These are phyloP conservation scores for Aspergillus awamori DNA, from an alignment of 2,329 filamentous ascomycete species.

Conservation along the genomic window DNA sequence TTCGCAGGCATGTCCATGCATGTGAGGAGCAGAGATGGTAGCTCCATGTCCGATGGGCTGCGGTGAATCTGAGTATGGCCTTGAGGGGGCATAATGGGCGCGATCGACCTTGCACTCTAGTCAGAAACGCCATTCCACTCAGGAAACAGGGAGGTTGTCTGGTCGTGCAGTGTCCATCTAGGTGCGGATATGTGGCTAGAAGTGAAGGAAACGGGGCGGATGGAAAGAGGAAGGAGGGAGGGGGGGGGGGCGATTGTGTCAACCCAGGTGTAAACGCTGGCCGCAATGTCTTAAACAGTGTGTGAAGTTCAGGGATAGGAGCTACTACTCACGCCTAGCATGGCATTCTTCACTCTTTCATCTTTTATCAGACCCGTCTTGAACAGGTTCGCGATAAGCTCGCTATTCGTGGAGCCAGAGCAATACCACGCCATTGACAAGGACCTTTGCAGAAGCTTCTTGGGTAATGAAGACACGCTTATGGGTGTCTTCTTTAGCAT, in stretches of 20 bases:
- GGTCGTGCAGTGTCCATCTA: neutral
- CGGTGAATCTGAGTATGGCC: constrained; percentile 73
- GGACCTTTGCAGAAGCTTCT: constrained; percentile 14
- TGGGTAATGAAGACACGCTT: neutral
- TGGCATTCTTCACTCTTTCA: constrained; percentile 73
- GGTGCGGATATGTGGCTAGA: neutral
- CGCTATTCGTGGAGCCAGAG: constrained; percentile 72
- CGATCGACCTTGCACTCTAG: constrained; percentile 71
- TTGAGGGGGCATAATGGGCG: constrained; percentile 73
- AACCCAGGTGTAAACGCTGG: too few species aligned
- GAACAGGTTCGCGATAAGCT: constrained; percentile 77
- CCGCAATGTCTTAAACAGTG: neutral
- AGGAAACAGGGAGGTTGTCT: neutral
- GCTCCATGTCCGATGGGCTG: constrained; percentile 68
- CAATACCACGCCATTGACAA: constrained; percentile 84
- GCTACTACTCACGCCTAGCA: constrained; percentile 63
- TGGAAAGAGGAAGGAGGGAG: neutral
- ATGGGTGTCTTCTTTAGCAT: constrained; percentile 15
- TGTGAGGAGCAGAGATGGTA: constrained; percentile 73
- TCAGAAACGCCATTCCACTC: constrained; percentile 11
- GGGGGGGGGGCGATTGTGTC: neutral
- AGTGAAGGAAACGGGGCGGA: neutral
- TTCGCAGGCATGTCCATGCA: constrained; percentile 69
- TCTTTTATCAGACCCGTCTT: constrained; percentile 72
- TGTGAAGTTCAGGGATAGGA: neutral